phyloP scores from a whole-genome alignment of 495 filamentous ascomycete genomes.

The Monascus purpureus region DNA sequence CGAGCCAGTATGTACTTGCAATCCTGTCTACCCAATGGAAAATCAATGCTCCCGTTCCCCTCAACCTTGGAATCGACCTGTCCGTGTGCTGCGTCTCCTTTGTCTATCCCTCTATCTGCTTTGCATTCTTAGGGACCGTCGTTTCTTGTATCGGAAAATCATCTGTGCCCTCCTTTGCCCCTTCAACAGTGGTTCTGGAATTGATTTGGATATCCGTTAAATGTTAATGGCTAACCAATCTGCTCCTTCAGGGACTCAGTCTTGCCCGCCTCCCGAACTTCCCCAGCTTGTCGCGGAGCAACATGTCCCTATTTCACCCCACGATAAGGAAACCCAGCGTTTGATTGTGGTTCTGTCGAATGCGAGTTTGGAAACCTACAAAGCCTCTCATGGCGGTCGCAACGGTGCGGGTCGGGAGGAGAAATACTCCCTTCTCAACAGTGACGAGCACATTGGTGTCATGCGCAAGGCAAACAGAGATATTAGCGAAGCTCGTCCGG shows the following conservation, averaged over 20 bases:
- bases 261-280: constrained; percentile 78
- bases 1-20: constrained; percentile 28
- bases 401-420: constrained; percentile 62
- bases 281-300: constrained; percentile 90
- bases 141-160: too few relatives aligned
- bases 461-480: constrained; percentile 99
- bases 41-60: too few relatives aligned
- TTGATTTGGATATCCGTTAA: too few relatives aligned
- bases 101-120: too few relatives aligned
- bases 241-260: constrained; percentile 59
- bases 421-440: constrained; percentile 92
- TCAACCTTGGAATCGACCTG: too few relatives aligned
- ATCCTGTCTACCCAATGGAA: too few relatives aligned
- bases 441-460: constrained; percentile 95
- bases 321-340: constrained; percentile 77
- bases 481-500: constrained; percentile 92
- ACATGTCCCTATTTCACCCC: constrained; percentile 65
- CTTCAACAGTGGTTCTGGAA: too few relatives aligned
- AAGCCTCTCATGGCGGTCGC: constrained; percentile 60
- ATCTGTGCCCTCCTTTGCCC: too few relatives aligned
- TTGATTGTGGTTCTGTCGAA: constrained; percentile 94
- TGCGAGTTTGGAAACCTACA: constrained; percentile 94
- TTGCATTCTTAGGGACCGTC: too few relatives aligned
- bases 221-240: constrained; percentile 10
- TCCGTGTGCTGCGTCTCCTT: too few relatives aligned